These are phyloP conservation scores for Glycine tomentella DNA, from an alignment of 306 rosid species.

Conservation along the genomic window DNA sequence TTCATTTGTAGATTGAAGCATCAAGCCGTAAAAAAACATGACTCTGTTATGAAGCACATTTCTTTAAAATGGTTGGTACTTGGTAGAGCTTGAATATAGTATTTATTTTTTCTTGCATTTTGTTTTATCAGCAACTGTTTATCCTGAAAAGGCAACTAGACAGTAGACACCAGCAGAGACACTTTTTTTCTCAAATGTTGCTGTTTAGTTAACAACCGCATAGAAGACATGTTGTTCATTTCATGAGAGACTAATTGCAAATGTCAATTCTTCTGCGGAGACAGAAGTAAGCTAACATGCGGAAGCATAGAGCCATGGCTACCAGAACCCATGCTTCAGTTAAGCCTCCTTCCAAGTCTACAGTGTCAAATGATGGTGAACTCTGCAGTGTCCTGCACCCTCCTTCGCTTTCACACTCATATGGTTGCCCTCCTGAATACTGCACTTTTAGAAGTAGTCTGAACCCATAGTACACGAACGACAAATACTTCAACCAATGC, in stretches of 20 bases:
- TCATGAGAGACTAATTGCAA: slow-evolving; percentile 43
- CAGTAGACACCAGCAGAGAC: too few relatives aligned
- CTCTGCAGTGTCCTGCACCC: slow-evolving; percentile 83
- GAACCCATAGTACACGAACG: slow-evolving; percentile 92
- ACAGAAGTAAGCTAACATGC: slow-evolving; percentile 75
- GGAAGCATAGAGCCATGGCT: slow-evolving; percentile 77
- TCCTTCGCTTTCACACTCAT: slow-evolving; percentile 73
- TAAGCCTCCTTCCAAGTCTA: slow-evolving; percentile 77
- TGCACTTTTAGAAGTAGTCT: slow-evolving; percentile 92
- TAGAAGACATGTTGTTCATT: too few relatives aligned
- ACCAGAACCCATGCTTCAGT: slow-evolving; percentile 79
- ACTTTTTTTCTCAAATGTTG: neutral
- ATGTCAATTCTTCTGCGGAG: slow-evolving; percentile 64
- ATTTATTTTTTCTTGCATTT: neutral
- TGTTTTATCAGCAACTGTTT: neutral
- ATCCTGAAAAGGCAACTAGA: too few relatives aligned
- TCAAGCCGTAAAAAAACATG: neutral
- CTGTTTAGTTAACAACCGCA: neutral
- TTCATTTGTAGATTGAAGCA: neutral
- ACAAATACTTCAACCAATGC: slow-evolving; percentile 89
- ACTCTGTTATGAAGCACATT: neutral
- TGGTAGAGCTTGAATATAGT: neutral
- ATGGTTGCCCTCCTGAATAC: slow-evolving; percentile 75
- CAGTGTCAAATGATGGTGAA: slow-evolving; percentile 87
- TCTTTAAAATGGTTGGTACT: neutral